Evolutionary conservation across 2,329 filamentous ascomycete genomes (phyloP), one percentile per base, ranked within the genome.

Genomic region (Colletotrichum sp.): DNA sequence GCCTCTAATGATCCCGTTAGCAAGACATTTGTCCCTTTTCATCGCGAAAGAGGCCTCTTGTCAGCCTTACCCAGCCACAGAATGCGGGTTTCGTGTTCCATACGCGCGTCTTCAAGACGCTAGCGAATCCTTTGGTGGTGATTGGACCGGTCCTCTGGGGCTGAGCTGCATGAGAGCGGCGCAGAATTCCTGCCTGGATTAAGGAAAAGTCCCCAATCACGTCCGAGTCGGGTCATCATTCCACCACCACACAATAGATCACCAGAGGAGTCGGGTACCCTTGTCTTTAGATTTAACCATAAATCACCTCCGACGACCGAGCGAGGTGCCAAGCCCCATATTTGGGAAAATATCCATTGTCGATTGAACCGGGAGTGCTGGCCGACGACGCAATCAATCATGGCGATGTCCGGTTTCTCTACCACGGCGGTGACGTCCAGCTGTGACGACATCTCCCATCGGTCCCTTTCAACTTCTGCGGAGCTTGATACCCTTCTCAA

Each of bases 371-470:
- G 10, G n/a, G 10, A 24, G 28, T 34, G 15, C 21, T 34, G 15
- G 44, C 26, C 34, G n/a, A 64, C 26, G 21, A 52, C n/a, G 8
- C 15, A 21, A 52, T 12, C 13, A 16, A 59, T 8, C 24, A 72
- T 65, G 60, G 49, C 30, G 39, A 85, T 84, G 84, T 81, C 84
- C 70, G 80, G 82, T 66, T 85, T 84, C 79, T 84, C 84, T 13
- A 80, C 82, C 57, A 78, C 81, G 6, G 82, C 83, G n/a, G 72
- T 85, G 12, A 82, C 82, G 5, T 81, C 83, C 0, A 79, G 81
- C 12, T 82, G 81, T 66, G 78, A 81, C 15, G 78, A 79, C 52
- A 81, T 85, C 60, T 79, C 82, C 6, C 80, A 83, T n/a, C 80
- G 81, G 10, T 72, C 81, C 8, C 63, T 83, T 9, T 81, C 83